Evolutionary conservation across 495 filamentous ascomycete species (phyloP), one percentile per base, ranked within the genome.

Genomic region (Penicillium macrosclerotiorum): DNA sequence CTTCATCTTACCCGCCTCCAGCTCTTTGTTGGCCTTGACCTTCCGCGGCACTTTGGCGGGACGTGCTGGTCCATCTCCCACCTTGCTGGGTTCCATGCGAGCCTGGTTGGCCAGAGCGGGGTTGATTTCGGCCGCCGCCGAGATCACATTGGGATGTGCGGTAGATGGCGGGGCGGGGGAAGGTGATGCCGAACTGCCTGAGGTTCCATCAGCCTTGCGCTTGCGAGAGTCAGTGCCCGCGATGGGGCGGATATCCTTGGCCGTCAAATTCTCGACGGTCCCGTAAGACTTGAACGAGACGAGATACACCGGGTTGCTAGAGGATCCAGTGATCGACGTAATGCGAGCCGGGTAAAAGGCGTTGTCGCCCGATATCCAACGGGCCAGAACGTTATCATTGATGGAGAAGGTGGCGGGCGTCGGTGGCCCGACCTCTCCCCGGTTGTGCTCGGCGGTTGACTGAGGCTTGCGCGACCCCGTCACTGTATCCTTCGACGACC

Each of bases 321-420:
- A 84, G 4, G 89, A 93, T 50, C 93, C 93, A 27, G 91, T 96
- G 52, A 95, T 91, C 23, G 87, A 90, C 13, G 86, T 93, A 67
- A 98, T 94, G 46, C 88, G 83, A 29, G 94, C 93, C 23, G 88
- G 86, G 71, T 97, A 97, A 75, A 91, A 95, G 6, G 78, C 76
- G 58, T 88, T 88, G 63, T 97, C 93, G 31, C 89, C 92, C 3
- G 88, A 86, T 25, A 85, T 71, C 90, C 90, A 98, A 62, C 88
- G 88, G 18, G 92, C 93, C 62, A 94, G 74, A 27, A 96, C 87
- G 23, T 73, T 83, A 59, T 97, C 93, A 57, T 96, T 96, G 49
- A 96, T 89, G 39, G 86, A 78, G 64, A 90, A 95, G 3, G 76
- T 77, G 8, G 70, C 69, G 5, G 72, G 69, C 0, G 60, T 57